Percentiles rank a stretch among this genome's conserved stretches.
Conservation (phyloP, 1,284 basidiomycete species). For the Apiotrichum gamsii region DNA sequence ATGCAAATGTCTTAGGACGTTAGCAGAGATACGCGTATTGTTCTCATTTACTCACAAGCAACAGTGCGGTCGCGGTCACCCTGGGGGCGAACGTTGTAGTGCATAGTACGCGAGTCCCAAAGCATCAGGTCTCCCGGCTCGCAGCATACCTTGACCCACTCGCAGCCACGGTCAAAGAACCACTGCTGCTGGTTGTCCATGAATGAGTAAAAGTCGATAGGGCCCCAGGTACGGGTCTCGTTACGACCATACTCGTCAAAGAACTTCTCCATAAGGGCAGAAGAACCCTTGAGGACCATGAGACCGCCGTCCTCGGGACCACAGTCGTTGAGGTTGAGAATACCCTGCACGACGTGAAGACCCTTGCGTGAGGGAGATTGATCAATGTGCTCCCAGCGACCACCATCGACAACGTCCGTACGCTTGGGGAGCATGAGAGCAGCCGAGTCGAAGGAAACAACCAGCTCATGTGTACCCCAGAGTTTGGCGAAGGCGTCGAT, state of each 20-base stretch:
- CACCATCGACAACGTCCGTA: constrained; percentile 26
- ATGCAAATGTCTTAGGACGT: constrained; percentile 16
- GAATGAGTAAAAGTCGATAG: constrained; percentile 16
- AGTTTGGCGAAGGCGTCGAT: constrained; percentile 42
- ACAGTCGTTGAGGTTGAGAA: constrained; percentile 45
- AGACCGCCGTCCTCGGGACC: constrained; percentile 48
- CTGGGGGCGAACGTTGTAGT: constrained; percentile 17
- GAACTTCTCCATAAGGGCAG: constrained; percentile 40
- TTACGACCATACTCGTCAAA: constrained; percentile 23
- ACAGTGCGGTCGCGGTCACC: constrained; percentile 18
- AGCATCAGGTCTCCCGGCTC: constrained; percentile 32
- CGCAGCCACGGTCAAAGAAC: constrained; percentile 38
- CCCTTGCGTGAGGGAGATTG: constrained; percentile 40
- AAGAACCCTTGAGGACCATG: constrained; percentile 44
- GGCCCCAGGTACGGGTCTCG: constrained; percentile 19
- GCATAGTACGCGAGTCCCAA: constrained; percentile 29
- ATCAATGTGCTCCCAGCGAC: constrained; percentile 41
- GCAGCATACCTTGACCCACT: constrained; percentile 32
- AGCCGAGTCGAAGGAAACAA: constrained; percentile 38
- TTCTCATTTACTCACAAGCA: constrained; percentile 2
- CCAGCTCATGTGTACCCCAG: constrained; percentile 46
- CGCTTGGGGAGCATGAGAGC: constrained; percentile 10
- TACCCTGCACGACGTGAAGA: constrained; percentile 48
- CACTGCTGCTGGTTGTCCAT: constrained; percentile 26
- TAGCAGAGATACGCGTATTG: too few relatives aligned